These are phyloP conservation scores for Candida taoyuanica DNA, from an alignment of 805 yeast genomes.

Conservation along the genomic window DNA sequence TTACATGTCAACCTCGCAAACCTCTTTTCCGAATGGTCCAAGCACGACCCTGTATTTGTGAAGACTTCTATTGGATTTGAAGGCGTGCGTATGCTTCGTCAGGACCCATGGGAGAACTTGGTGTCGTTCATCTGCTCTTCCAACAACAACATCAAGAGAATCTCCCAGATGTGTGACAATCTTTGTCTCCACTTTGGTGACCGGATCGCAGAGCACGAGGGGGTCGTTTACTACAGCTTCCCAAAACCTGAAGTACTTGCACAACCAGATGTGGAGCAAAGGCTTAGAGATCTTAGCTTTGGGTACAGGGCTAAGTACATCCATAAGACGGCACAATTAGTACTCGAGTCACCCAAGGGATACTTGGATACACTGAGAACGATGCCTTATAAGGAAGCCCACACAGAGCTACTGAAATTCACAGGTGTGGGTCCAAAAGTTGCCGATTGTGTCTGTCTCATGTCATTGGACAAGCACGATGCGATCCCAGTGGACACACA, in stretches of 20 bases:
- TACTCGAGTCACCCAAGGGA: conserved; percentile 33
- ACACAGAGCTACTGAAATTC: conserved; percentile 55
- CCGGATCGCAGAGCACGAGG: conserved; percentile 48
- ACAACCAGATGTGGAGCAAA: conserved; percentile 36
- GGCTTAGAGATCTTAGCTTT: conserved; percentile 49
- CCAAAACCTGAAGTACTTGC: conserved; percentile 60
- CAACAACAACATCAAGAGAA: conserved; percentile 92
- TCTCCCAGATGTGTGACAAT: conserved; percentile 85
- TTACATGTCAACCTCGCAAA: conserved; percentile 48
- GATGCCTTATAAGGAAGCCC: conserved; percentile 47
- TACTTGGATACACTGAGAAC: conserved; percentile 37
- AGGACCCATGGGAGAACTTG: conserved; percentile 96
- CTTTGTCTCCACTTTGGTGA: conserved; percentile 70
- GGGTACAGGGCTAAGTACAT: conserved; percentile 94
- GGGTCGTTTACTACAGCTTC: conserved; percentile 59
- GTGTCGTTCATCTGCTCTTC: conserved; percentile 90
- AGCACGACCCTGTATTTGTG: conserved; percentile 46
- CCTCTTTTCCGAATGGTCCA: conserved; percentile 60
- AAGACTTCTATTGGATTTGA: conserved; percentile 36
- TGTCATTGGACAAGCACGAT: conserved; percentile 83
- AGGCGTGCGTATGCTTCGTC: conserved; percentile 83
- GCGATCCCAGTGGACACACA: conserved; percentile 96
- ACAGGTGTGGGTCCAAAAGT: conserved; percentile 97
- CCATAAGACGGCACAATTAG: conserved; percentile 59
- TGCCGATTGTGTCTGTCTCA: conserved; percentile 91